These are phyloP conservation scores for Thelonectria rubi DNA, from an alignment of 2,329 filamentous ascomycete species.

Conservation along the genomic window DNA sequence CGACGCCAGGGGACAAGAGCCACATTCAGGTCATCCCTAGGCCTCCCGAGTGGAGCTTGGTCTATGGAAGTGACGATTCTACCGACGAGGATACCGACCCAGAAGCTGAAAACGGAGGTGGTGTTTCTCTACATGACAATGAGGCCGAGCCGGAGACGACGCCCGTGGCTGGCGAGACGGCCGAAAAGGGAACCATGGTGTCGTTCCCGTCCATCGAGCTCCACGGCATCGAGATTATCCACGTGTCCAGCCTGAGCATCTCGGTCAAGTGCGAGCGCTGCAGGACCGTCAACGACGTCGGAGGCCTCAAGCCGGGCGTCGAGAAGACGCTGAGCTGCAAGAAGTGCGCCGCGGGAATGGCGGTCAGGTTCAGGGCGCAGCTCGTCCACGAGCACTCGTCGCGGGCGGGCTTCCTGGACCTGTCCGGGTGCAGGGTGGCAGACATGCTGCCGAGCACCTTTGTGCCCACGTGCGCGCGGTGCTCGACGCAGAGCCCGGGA, in stretches of 20 bases:
- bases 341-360: slow-evolving; percentile 65
- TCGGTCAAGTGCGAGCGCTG: slow-evolving; percentile 82
- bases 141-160: slow-evolving; percentile 22
- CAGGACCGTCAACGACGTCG: slow-evolving; percentile 76
- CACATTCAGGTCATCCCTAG: slow-evolving; percentile 78
- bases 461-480: slow-evolving; percentile 78
- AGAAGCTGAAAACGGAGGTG: slow-evolving; percentile 54
- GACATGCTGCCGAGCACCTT: slow-evolving; percentile 85
- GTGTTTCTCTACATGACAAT: slow-evolving; percentile 50
- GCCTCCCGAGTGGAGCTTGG: slow-evolving; percentile 77
- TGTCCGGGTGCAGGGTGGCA: slow-evolving; percentile 76
- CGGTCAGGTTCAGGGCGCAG: slow-evolving; percentile 69
- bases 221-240: slow-evolving; percentile 78
- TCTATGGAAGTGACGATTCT: slow-evolving; percentile 56
- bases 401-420: slow-evolving; percentile 81
- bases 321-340: slow-evolving; percentile 64
- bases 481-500: slow-evolving; percentile 75
- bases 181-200: slow-evolving; percentile 77
- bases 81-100: slow-evolving; percentile 59
- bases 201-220: slow-evolving; percentile 82
- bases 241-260: slow-evolving; percentile 72
- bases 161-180: slow-evolving; percentile 37
- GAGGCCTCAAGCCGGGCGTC: slow-evolving; percentile 66
- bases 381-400: slow-evolving; percentile 77
- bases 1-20: slow-evolving; percentile 57